Evolutionary conservation across 2,329 filamentous ascomycete genomes (phyloP).

Genomic region (Aureobasidium sp.): DNA sequence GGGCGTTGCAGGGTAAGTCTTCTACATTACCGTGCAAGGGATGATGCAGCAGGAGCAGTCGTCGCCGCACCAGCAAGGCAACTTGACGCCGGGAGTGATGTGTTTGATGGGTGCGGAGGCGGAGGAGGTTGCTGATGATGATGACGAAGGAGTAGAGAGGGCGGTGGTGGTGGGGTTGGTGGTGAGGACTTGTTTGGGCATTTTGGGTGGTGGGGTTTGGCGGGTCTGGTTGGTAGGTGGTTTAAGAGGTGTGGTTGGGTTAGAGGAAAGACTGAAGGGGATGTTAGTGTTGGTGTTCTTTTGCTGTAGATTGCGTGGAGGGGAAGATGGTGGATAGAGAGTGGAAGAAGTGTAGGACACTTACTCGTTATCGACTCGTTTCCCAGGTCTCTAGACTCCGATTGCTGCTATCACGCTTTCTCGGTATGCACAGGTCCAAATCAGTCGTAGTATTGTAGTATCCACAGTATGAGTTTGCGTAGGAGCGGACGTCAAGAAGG

Average conservation of each 20-base stretch:
- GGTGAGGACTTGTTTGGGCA: constrained; percentile 6
- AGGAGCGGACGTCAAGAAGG: neutral
- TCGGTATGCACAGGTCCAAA: neutral
- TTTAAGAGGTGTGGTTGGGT: neutral
- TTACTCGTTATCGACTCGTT: neutral
- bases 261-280: too few species aligned
- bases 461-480: neutral
- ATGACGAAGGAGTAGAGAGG: neutral
- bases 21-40: constrained; percentile 18
- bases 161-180: neutral
- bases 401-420: neutral
- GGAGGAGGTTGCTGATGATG: neutral
- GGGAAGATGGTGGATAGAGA: neutral
- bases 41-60: constrained; percentile 18
- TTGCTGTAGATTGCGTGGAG: neutral
- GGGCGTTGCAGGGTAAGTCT: neutral
- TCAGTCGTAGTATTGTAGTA: neutral
- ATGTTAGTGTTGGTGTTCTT: neutral
- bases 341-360: neutral
- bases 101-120: neutral
- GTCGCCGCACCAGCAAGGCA: constrained; percentile 17
- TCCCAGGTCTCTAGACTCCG: neutral
- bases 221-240: neutral
- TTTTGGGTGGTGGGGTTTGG: neutral
- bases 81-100: constrained; percentile 2